These are phyloP conservation scores for Brassica incana DNA, from an alignment of 345 rosid genomes.

Conservation along the genomic window DNA sequence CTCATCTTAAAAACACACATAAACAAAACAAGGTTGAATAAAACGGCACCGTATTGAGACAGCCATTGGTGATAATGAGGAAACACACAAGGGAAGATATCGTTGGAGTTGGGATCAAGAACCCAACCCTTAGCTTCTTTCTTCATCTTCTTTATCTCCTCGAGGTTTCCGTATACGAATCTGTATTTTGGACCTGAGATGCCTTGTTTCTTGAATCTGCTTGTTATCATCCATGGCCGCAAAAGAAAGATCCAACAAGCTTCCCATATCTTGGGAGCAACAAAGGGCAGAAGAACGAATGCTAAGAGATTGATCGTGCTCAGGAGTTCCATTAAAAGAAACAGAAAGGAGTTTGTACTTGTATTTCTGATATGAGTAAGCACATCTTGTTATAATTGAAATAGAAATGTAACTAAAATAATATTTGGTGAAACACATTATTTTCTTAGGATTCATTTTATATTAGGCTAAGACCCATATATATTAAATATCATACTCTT, in stretches of 20 bases:
- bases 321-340: background rate
- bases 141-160: slow-evolving; percentile 14
- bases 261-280: background rate
- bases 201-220: slow-evolving; percentile 12
- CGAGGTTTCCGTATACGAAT: background rate
- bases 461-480: background rate
- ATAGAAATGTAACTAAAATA: background rate
- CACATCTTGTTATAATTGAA: background rate
- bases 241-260: slow-evolving; percentile 2
- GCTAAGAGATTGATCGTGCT: slow-evolving; percentile 5
- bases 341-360: background rate
- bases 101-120: slow-evolving; percentile 5
- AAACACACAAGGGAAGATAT: slow-evolving; percentile 3
- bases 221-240: slow-evolving; percentile 8
- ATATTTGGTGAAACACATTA: background rate
- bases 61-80: slow-evolving; percentile 1
- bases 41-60: background rate
- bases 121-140: background rate
- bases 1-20: background rate
- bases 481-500: background rate
- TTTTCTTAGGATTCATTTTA: background rate
- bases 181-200: slow-evolving; percentile 15
- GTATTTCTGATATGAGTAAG: background rate
- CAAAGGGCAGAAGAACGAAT: background rate
- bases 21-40: background rate